Evolutionary conservation across 2,329 filamentous ascomycete genomes (phyloP).

Genomic region (Diaporthe sp.): DNA sequence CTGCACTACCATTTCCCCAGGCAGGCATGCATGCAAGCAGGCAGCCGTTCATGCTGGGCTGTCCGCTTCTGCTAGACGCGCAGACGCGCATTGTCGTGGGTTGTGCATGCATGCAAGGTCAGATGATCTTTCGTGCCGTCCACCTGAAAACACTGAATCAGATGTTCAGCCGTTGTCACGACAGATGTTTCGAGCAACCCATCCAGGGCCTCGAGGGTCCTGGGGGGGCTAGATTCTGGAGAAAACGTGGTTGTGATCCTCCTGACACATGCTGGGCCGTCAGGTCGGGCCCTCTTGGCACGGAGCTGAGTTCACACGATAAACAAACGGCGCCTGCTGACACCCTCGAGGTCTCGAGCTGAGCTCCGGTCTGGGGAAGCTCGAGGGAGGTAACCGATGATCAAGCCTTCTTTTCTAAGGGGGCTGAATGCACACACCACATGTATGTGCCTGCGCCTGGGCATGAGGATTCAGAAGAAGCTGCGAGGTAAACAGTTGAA

Average conservation of each 20-base stretch:
- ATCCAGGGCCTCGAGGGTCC: neutral
- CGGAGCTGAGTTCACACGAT: neutral
- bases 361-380: neutral
- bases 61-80: neutral
- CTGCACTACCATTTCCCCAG: conserved; percentile 6
- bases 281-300: neutral
- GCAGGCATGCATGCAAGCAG: conserved; percentile 23
- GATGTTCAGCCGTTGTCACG: neutral
- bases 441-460: neutral
- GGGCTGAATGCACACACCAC: neutral
- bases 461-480: conserved; percentile 6
- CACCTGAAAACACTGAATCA: neutral
- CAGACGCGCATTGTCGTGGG: conserved; percentile 7
- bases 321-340: neutral
- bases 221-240: neutral
- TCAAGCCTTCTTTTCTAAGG: neutral
- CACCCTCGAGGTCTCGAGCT: neutral
- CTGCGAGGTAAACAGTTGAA: neutral
- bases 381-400: conserved; percentile 8
- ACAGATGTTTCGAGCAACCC: neutral
- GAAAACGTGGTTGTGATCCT: neutral
- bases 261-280: neutral
- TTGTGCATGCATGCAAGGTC: neutral
- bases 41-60: conserved; percentile 12
- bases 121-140: neutral